Evolutionary conservation across 2,329 filamentous ascomycete genomes (phyloP).

Genomic region (Trichoderma endophyticum): DNA sequence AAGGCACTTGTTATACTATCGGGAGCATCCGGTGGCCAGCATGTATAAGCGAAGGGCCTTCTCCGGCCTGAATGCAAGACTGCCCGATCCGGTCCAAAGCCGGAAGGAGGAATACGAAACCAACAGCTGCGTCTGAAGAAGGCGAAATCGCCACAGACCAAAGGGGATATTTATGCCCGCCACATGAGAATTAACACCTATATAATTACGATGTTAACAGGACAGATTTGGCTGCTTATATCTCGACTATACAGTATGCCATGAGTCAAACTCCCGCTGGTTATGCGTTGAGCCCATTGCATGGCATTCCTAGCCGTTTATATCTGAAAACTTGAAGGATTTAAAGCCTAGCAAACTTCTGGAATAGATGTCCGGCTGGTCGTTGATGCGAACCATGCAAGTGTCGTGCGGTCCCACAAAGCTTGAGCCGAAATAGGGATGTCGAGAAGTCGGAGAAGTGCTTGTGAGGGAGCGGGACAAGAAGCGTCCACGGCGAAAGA

Average conservation of each 20-base stretch:
- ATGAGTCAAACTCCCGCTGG: background rate
- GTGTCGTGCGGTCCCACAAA: background rate
- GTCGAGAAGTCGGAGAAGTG: background rate
- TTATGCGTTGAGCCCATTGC: background rate
- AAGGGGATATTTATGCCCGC: background rate
- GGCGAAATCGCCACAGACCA: background rate
- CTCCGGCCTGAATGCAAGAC: background rate
- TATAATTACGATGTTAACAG: background rate
- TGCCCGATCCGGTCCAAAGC: background rate
- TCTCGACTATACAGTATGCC: background rate
- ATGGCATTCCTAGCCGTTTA: background rate
- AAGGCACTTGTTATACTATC: background rate
- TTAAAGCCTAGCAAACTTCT: background rate
- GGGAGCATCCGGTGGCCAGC: background rate
- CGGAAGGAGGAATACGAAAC: background rate
- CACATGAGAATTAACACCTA: background rate
- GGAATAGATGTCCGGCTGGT: background rate
- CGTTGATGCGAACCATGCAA: background rate
- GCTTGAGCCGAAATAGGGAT: background rate
- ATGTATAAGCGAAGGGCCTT: constrained; percentile 7
- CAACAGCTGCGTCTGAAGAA: background rate
- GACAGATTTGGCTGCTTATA: background rate
- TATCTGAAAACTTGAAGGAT: background rate
- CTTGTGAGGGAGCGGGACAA: background rate
- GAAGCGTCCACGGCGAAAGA: background rate